Conservation (phyloP, 495 filamentous ascomycete species). For the Xylaria nigripes region DNA sequence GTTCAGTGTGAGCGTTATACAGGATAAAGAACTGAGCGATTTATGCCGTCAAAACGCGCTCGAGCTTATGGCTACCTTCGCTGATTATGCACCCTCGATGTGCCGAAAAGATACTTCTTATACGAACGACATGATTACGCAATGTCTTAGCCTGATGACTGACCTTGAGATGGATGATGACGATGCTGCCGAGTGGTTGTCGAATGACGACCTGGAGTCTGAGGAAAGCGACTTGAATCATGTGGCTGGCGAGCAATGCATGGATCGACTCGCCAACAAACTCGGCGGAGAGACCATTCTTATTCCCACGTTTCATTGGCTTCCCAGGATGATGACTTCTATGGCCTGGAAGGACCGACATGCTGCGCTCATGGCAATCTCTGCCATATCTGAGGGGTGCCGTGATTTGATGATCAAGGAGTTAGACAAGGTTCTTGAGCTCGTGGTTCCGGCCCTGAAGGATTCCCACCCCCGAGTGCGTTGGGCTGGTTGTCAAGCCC, state of each 20-base stretch:
- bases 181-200: slow-evolving; percentile 90
- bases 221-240: slow-evolving; percentile 98
- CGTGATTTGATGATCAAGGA: slow-evolving; percentile 93
- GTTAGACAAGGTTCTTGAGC: slow-evolving; percentile 82
- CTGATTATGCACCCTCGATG: slow-evolving; percentile 86
- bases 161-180: slow-evolving; percentile 94
- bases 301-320: slow-evolving; percentile 91
- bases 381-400: slow-evolving; percentile 96
- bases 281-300: slow-evolving; percentile 82
- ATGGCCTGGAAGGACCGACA: slow-evolving; percentile 92
- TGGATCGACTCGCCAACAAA: slow-evolving; percentile 97
- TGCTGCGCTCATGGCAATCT: slow-evolving; percentile 97
- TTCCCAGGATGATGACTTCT: slow-evolving; percentile 95
- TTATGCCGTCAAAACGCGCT: slow-evolving; percentile 87
- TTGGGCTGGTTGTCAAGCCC: slow-evolving; percentile 97
- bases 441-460: slow-evolving; percentile 87
- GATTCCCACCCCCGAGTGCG: slow-evolving; percentile 90
- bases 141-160: slow-evolving; percentile 98
- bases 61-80: slow-evolving; percentile 97
- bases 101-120: slow-evolving; percentile 88
- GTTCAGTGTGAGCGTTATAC: slow-evolving; percentile 85
- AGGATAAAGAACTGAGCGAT: slow-evolving; percentile 89
- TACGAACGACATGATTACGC: slow-evolving; percentile 93
- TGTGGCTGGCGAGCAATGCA: slow-evolving; percentile 96
- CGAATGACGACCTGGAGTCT: slow-evolving; percentile 86